A percentile compares a stretch with the other conserved stretches of the same genome.
Conservation (phyloP, 768 basidiomycete genomes). For the Tricholoma matsutake region DNA sequence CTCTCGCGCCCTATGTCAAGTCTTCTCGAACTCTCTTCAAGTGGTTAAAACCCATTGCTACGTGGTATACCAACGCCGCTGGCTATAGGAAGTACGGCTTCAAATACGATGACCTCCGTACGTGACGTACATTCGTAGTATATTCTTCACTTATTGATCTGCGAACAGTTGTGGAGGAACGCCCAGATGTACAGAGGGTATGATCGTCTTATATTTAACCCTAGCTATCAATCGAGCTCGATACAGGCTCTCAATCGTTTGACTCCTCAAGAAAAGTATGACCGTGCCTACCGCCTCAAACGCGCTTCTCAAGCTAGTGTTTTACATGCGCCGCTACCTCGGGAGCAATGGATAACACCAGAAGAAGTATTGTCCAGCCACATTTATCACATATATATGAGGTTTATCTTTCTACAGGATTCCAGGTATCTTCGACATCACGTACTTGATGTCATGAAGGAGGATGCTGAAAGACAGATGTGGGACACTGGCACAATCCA, state of each 20-base stretch:
- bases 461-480: conserved; percentile 69
- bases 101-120: conserved; percentile 92
- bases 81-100: conserved; percentile 89
- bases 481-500: conserved; percentile 81
- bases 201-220: neutral
- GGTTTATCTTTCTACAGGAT: conserved; percentile 53
- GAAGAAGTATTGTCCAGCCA: conserved; percentile 57
- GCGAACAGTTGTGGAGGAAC: conserved; percentile 70
- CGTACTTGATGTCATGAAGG: conserved; percentile 67
- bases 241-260: conserved; percentile 80
- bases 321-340: conserved; percentile 75
- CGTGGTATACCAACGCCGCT: conserved; percentile 75
- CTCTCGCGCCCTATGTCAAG: conserved; percentile 74
- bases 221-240: conserved; percentile 4
- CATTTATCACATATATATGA: neutral
- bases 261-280: conserved; percentile 76
- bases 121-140: conserved; percentile 32
- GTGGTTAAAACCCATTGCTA: conserved; percentile 73
- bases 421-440: conserved; percentile 83
- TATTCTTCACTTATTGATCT: conserved; percentile 8
- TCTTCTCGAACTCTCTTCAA: conserved; percentile 64
- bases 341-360: conserved; percentile 73
- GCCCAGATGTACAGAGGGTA: conserved; percentile 75
- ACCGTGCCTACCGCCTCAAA: conserved; percentile 89
- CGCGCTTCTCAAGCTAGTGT: conserved; percentile 77